Evolutionary conservation across 257 asterid genomes (phyloP), one percentile per base, ranked within the genome.

Genomic region (Verbena officinalis): DNA sequence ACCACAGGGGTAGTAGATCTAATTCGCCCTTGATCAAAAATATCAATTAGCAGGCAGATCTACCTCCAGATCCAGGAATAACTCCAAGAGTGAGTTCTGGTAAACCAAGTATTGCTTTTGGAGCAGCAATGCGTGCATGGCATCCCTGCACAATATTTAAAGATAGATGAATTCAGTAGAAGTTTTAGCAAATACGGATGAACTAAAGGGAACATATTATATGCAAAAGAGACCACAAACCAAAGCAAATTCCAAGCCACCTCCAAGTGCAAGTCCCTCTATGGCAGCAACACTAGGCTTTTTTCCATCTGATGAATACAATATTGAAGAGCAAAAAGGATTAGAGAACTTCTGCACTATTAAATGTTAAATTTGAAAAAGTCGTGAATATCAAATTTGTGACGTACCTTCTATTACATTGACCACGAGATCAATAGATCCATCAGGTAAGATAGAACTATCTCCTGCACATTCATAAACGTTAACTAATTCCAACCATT

Each of bases 31-130:
- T n/a, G n/a, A n/a, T n/a, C 15, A 51, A 59, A 60, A n/a, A 69
- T 6, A 19, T 65, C 3, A 56, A 68, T 44, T 31, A 63, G 64
- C 36, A 55, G 59, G 74, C 39, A 52, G 61, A 10, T 24, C 42
- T 74, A 94, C 99, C 99, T 88, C 98, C 99, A 53, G 83, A 68
- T 65, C 99, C 99, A 68, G 99, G 99, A 55, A 94, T 78, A 73
- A 94, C 75, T 64, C 99, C 99, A 57, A 94, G 96, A 63, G 89
- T 86, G 62, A 94, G 95, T 82, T 94, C 99, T 52, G 99, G 99
- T 69, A 94, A 86, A 55, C 96, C 96, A 67, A 94, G 88, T 75
- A 74, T 85, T 59, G 96, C 71, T 67, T 77, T 80, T 64, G 96
- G 90, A 17, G 89, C 84, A 68, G 98, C 95, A 82, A 94, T 77